phyloP scores from a whole-genome alignment of 176 grass and related monocot species.

The Oropetium thomaeum region DNA sequence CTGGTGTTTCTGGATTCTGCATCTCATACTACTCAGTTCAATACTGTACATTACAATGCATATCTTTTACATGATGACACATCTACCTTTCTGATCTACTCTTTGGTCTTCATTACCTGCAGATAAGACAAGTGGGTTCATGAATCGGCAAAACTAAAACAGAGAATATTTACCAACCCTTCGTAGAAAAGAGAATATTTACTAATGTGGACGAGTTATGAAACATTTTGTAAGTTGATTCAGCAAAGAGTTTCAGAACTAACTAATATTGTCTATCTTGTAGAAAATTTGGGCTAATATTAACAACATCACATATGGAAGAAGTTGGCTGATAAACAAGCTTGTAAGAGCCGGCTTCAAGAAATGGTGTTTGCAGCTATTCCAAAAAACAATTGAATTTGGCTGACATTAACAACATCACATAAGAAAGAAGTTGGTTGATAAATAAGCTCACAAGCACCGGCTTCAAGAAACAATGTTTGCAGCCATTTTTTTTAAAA shows the following conservation, averaged over 20 bases:
- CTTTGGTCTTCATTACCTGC: constrained; percentile 78
- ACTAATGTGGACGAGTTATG: background rate
- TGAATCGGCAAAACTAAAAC: background rate
- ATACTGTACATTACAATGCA: constrained; percentile 41
- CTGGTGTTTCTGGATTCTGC: constrained; percentile 15
- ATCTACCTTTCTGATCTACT: constrained; percentile 80
- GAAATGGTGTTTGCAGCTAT: background rate
- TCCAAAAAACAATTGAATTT: too few species aligned
- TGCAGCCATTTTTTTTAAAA: too few species aligned
- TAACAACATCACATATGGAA: background rate
- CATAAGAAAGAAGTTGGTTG: too few species aligned
- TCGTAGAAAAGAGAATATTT: background rate
- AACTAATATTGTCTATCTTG: background rate
- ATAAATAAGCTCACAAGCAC: too few species aligned
- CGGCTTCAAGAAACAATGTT: too few species aligned
- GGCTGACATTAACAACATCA: too few species aligned
- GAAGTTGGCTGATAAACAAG: background rate
- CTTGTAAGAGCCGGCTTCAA: background rate
- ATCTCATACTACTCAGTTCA: constrained; percentile 32
- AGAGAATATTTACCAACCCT: background rate
- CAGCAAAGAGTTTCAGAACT: background rate
- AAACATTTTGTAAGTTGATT: background rate
- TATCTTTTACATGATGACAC: constrained; percentile 63
- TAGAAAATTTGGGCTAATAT: background rate
- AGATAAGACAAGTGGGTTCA: background rate